Evolutionary conservation across 176 grass and related monocot genomes (phyloP).

Genomic region (Secale cereale): DNA sequence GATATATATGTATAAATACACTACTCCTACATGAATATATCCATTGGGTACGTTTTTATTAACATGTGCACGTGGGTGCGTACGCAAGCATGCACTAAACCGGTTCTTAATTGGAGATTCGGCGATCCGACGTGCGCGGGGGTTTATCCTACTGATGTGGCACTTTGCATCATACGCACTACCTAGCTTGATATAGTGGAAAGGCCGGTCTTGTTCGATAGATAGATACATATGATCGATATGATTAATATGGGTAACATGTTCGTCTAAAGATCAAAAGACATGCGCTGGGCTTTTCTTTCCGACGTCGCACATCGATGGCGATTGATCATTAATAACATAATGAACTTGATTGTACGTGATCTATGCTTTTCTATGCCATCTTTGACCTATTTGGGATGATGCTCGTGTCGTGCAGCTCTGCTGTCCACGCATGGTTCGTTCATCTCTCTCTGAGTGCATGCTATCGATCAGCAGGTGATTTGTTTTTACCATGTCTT

Average conservation of each 20-base stretch:
- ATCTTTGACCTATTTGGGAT: constrained; percentile 4
- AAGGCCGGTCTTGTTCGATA: background rate
- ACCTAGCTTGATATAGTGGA: background rate
- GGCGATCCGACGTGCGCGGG: background rate
- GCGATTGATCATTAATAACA: constrained; percentile 32
- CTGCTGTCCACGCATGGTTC: constrained; percentile 8
- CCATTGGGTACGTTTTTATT: too few species aligned
- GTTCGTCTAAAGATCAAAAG: constrained; percentile 15
- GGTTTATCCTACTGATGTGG: constrained; percentile 57
- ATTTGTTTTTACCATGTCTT: too few species aligned
- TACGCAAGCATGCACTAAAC: constrained; percentile 22
- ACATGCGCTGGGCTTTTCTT: background rate
- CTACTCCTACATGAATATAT: background rate
- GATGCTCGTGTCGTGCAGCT: background rate
- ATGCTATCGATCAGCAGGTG: too few species aligned
- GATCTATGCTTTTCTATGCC: background rate
- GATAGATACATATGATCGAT: background rate
- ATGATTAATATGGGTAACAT: background rate
- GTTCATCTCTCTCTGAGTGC: too few species aligned
- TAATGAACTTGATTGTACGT: constrained; percentile 1
- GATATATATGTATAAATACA: background rate
- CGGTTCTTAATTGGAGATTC: constrained; percentile 21
- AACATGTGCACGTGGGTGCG: background rate
- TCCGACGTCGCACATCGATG: constrained; percentile 24
- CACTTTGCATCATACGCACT: constrained; percentile 11